Percentiles rank a stretch among this genome's conserved stretches.
Evolutionary conservation across 2,329 filamentous ascomycete species (phyloP).

Genomic region (Fusarium pininemorale): DNA sequence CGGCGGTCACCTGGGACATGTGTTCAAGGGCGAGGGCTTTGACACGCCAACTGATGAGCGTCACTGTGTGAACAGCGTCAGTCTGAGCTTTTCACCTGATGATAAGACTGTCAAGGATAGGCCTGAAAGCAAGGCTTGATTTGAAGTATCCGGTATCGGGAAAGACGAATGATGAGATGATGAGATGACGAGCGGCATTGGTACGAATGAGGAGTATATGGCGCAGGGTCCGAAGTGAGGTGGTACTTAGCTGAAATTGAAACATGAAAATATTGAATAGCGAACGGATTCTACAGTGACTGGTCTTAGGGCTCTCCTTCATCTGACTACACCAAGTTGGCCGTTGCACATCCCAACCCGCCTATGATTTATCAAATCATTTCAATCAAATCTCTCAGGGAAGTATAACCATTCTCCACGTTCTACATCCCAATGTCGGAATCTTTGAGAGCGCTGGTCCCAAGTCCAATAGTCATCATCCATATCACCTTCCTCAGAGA

Average conservation of each 20-base stretch:
- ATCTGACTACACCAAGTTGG: not conserved
- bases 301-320: not conserved
- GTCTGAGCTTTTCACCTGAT: constrained; percentile 79
- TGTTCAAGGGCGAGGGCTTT: constrained; percentile 91
- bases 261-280: not conserved
- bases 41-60: constrained; percentile 90
- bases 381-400: constrained; percentile 39
- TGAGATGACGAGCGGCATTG: not conserved
- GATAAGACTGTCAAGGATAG: constrained; percentile 59
- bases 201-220: not conserved
- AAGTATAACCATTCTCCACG: constrained; percentile 35
- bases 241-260: not conserved
- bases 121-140: constrained; percentile 50
- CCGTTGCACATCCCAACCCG: not conserved
- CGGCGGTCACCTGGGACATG: constrained; percentile 92
- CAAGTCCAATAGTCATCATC: constrained; percentile 39
- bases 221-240: not conserved
- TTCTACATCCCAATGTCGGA: constrained; percentile 39
- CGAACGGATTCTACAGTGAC: not conserved
- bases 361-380: not conserved
- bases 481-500: constrained; percentile 26
- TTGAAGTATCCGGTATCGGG: not conserved
- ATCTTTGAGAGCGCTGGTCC: constrained; percentile 24
- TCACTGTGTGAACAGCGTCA: constrained; percentile 96
- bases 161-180: not conserved